Percentiles rank a stretch among this genome's conserved stretches.
Conservation (phyloP, 441 rosid species). For the Gossypium schwendimanii region DNA sequence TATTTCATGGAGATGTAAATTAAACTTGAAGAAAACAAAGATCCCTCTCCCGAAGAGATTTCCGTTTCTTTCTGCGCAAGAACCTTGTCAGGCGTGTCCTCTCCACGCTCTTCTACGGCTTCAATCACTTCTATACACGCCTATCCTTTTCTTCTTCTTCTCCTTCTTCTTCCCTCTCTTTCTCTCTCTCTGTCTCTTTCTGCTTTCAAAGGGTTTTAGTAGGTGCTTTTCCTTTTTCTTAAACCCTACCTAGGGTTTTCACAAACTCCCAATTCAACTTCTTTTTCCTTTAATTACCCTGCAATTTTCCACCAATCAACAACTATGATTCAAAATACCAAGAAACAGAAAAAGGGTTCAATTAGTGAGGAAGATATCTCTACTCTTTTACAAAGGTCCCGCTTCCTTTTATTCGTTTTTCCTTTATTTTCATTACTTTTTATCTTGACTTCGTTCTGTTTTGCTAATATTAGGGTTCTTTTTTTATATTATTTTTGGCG, state of each 20-base stretch:
- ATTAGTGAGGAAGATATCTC: constrained; percentile 65
- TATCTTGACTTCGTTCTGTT: not conserved
- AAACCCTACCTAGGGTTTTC: constrained; percentile 40
- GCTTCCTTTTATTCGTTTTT: not conserved
- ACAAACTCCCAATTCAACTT: not conserved
- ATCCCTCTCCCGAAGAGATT: not conserved
- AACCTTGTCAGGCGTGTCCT: not conserved
- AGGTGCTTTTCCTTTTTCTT: constrained; percentile 1
- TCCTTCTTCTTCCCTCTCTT: not conserved
- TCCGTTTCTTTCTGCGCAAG: constrained; percentile 1
- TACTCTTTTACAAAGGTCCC: constrained; percentile 57
- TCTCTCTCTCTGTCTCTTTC: not conserved
- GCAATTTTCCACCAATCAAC: constrained; percentile 21
- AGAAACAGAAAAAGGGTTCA: constrained; percentile 38
- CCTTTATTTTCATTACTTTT: not conserved
- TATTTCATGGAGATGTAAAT: not conserved
- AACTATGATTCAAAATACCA: constrained; percentile 41
- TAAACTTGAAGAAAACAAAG: not conserved
- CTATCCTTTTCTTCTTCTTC: not conserved
- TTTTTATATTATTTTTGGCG: not conserved
- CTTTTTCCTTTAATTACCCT: not conserved
- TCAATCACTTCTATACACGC: not conserved
- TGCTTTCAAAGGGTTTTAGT: not conserved
- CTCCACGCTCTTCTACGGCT: not conserved
- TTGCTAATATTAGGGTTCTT: not conserved